Evolutionary conservation across 2,329 filamentous ascomycete species (phyloP), one percentile per base, ranked within the genome.

Genomic region (Endocalyx cinctus): DNA sequence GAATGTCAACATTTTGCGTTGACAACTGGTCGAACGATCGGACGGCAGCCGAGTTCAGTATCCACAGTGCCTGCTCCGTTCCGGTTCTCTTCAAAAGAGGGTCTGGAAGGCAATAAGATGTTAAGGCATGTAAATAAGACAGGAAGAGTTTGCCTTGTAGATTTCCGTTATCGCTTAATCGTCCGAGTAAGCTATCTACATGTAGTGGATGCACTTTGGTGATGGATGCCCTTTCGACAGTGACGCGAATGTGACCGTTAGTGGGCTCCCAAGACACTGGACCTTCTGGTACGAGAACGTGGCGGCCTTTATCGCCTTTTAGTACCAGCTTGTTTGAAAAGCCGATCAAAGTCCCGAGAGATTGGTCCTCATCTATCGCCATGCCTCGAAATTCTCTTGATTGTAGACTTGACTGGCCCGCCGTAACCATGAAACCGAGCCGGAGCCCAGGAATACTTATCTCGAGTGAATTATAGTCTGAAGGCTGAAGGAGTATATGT

Each of bases 101-200:
- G 42, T 80, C 75, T 0, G 68, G 66, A 0, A 76, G 51, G 17
- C 62, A 72, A 30, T 65, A 63, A 0, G 74, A 72, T 0, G 76
- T 80, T 0, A 77, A 35, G 0, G 68, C 73, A 39, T 81, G 74
- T 0, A 81, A 50, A 17, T 71, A 70, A 7, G 58, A 58, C 0
- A 76, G 54, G 13, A 67, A 62, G 0, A 83, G 54, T 32, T 70
- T 74, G 48, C 70, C 74, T 10, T 67, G 60, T 0, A 78, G 29
- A 10, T 57, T 69, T 0, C 67, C 69, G 39, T 67, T 72, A 13
- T 73, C 71, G 0, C 62, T 39, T 0, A 84, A 46, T 3, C 67
- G 57, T 0, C 74, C 66, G 0, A 83, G 62, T 2, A 52, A 51
- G 0, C 42, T 28, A 38, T 82, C 70, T 0, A 83, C 47, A 0